Conservation (phyloP, 306 rosid genomes). For the Chamaecrista fasciculata region DNA sequence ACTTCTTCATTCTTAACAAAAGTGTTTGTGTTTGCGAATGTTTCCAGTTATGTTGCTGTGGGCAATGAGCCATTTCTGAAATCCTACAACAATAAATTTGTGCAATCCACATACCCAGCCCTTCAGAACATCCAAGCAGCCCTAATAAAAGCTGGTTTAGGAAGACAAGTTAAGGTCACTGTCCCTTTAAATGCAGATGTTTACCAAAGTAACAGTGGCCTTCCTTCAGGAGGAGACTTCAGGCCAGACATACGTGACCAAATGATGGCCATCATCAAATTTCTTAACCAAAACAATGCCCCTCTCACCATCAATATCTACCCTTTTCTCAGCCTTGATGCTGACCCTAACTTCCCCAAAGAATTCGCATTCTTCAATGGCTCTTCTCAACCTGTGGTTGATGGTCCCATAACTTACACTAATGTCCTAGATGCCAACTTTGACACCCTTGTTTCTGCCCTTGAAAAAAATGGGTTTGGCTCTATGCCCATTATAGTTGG, state of each 20-base stretch:
- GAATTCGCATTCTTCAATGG: conserved; percentile 87
- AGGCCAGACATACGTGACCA: conserved; percentile 65
- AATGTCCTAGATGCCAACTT: conserved; percentile 90
- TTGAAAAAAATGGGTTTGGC: conserved; percentile 73
- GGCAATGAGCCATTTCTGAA: conserved; percentile 91
- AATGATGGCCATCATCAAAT: conserved; percentile 66
- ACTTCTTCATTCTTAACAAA: not conserved
- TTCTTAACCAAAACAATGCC: conserved; percentile 53
- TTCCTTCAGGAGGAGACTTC: conserved; percentile 87
- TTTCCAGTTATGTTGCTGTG: conserved; percentile 67
- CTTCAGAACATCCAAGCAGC: conserved; percentile 93
- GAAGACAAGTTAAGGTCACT: conserved; percentile 81
- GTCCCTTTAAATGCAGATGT: conserved; percentile 92
- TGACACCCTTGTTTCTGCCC: conserved; percentile 82
- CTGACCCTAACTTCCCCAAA: conserved; percentile 87
- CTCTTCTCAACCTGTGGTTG: conserved; percentile 68
- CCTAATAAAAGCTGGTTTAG: conserved; percentile 81
- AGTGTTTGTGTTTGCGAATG: conserved; percentile 1
- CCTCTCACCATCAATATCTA: conserved; percentile 87
- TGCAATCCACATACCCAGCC: conserved; percentile 68
- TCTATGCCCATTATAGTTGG: conserved; percentile 78
- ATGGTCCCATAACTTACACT: conserved; percentile 76
- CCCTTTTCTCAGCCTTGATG: conserved; percentile 91
- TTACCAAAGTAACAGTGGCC: conserved; percentile 57
- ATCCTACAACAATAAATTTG: conserved; percentile 62